A percentile compares a stretch with the other conserved stretches of the same genome.
phyloP scores from a whole-genome alignment of 306 rosid genomes.

The Corylus heterophylla region DNA sequence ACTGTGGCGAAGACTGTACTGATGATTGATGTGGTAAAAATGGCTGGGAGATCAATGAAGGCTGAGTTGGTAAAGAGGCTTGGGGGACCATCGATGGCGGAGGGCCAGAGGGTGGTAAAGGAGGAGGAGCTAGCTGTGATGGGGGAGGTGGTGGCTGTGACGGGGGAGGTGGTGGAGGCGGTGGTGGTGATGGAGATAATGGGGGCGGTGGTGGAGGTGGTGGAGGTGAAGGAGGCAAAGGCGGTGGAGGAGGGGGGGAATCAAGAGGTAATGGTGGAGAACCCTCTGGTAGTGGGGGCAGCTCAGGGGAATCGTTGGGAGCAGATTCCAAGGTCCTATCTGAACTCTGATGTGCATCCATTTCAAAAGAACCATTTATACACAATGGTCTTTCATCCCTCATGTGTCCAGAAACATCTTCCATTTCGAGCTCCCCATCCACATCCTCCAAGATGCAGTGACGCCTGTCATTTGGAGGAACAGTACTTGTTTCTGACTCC shows the following conservation, averaged over 20 bases:
- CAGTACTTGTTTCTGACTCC: slow-evolving; percentile 65
- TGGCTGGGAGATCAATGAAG: slow-evolving; percentile 58
- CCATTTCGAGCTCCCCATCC: slow-evolving; percentile 98
- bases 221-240: slow-evolving; percentile 90
- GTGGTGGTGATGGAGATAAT: slow-evolving; percentile 66
- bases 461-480: slow-evolving; percentile 89
- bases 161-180: slow-evolving; percentile 59
- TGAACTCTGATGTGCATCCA: slow-evolving; percentile 46
- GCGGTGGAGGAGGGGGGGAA: slow-evolving; percentile 94
- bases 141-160: slow-evolving; percentile 33
- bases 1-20: slow-evolving; percentile 65
- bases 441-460: slow-evolving; percentile 95
- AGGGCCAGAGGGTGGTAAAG: slow-evolving; percentile 58
- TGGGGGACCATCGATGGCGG: slow-evolving; percentile 61
- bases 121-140: slow-evolving; percentile 38
- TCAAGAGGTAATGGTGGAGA: slow-evolving; percentile 94
- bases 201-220: slow-evolving; percentile 75
- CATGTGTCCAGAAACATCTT: slow-evolving; percentile 89
- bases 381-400: slow-evolving; percentile 67
- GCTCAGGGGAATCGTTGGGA: slow-evolving; percentile 42
- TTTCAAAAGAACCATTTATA: slow-evolving; percentile 44
- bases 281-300: slow-evolving; percentile 60
- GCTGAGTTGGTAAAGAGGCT: slow-evolving; percentile 51
- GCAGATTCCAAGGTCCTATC: slow-evolving; percentile 45
- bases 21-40: slow-evolving; percentile 63